Base-by-base conservation (phyloP, 2,329 filamentous ascomycete species). In the Ilyonectria destructans region DNA sequence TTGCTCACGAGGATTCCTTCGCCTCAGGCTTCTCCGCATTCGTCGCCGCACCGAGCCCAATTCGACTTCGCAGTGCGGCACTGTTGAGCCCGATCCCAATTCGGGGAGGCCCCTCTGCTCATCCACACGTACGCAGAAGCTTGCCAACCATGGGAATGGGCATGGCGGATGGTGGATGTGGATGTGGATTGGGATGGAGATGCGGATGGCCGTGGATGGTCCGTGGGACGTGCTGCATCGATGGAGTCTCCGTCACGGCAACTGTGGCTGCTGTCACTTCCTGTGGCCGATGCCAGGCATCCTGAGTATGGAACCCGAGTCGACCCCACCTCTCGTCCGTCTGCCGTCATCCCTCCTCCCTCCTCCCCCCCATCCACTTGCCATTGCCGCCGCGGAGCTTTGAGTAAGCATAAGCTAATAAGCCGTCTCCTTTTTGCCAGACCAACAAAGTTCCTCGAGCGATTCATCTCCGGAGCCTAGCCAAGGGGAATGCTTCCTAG, bases 341-440 rank as follows among this genome's bases (percentile, higher is more conserved):
- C 69, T 71, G 69, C 69, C 59, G 69, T 54, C 58, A 66, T 66
- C 52, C 64, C 21, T 68, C 51, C 15, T 43, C 40, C 40, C 12
- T 66, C 35, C 58, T 63, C 40, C 12, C 69, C 35, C 58, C 66
- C 40, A 65, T 64, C 69, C 67, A 66, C 63, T 61, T 66, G 52
- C 29, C 58, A 72, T 64, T 74, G 69, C 71, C 71, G 71, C 72
- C 64, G 56, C 69, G 67, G 69, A 68, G 63, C 68, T 70, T 71
- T 67, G 69, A 73, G 73, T 75, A 75, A 75, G 71, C 73, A 75
- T 75, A 73, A 76, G 72, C 74, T 74, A 74, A 75, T 73, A 73
- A 75, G 68, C 62, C 33, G 54, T 62, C 65, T 70, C 58, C 58
- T 72, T 51, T 61, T 56, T 68, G 60, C 70, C 67, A 75, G 65